Evolutionary conservation across 352 stramenopile genomes (phyloP), one percentile per base, ranked within the genome.

Genomic region (Globisporangium echinulatum): DNA sequence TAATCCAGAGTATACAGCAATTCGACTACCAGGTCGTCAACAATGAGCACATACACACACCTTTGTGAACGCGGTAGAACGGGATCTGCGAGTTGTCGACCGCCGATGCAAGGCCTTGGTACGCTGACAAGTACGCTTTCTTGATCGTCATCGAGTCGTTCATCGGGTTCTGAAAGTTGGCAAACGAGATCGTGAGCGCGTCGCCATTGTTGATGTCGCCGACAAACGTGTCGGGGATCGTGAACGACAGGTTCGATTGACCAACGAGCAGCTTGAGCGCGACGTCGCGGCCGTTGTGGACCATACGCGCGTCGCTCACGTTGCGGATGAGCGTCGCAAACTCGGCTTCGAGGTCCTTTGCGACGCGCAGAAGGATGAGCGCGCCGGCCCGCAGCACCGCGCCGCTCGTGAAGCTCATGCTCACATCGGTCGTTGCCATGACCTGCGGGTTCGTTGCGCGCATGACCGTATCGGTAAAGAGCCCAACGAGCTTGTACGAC

Each of bases 181-280:
- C 59, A 43, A 93, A 91, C 13, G 68, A 75, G 50, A 93, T 79
- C 36, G 77, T 80, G 13, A 91, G 58, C 36, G 17, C 57, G 56
- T 90, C 81, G n/a, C 83, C 83, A n/a, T 91, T 90, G 66, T 89
- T 74, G 50, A 93, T 88, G 19, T 61, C 77, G 2, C 71, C 68
- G 14, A 59, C 66, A 52, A 85, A 91, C 1, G 61, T 72, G 40
- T 79, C 62, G 0, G 83, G 83, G 43, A 92, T 83, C n/a, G 68
- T 83, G 56, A 92, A 90, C 19, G 81, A 90, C 44, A 92, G 64
- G 53, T 90, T 92, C 4, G 71, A 82, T 0, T 56, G 54, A 1
- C 79, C 77, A 37, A 90, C 66, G 39, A 61, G 76, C 15, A 90
- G 55, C 0, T 77, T 67, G 54, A 92, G 59, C 13, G 68, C 67